Evolutionary conservation across 371 early-diverging fungal genomes (phyloP).

Genomic region (Amoeboaphelidium protococcarum): DNA sequence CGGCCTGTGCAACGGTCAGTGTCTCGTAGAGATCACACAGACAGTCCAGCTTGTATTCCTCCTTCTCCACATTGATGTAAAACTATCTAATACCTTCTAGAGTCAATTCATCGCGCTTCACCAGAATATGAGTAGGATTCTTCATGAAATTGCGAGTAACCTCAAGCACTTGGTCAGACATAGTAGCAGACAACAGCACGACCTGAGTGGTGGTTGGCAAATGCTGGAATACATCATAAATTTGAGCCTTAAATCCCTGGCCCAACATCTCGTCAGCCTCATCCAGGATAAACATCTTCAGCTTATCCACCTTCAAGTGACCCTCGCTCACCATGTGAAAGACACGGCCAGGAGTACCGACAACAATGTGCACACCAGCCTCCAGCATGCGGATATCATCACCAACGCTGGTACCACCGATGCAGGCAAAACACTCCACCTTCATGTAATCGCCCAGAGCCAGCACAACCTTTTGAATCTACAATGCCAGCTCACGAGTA

Average conservation of each 20-base stretch:
- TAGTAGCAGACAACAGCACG: slow-evolving; percentile 91
- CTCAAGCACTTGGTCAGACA: slow-evolving; percentile 90
- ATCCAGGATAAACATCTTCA: slow-evolving; percentile 94
- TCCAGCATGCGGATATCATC: slow-evolving; percentile 76
- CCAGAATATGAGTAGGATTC: slow-evolving; percentile 90
- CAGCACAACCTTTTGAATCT: slow-evolving; percentile 77
- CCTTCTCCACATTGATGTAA: slow-evolving; percentile 87
- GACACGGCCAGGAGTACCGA: slow-evolving; percentile 98
- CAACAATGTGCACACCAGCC: slow-evolving; percentile 51
- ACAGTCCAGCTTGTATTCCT: slow-evolving; percentile 89
- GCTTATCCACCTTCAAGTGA: slow-evolving; percentile 49
- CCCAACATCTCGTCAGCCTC: slow-evolving; percentile 99
- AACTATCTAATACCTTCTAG: slow-evolving; percentile 99
- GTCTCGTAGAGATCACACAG: slow-evolving; percentile 90
- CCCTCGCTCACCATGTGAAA: slow-evolving; percentile 92
- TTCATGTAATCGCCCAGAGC: slow-evolving; percentile 85
- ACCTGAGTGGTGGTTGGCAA: slow-evolving; percentile 86
- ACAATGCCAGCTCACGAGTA: slow-evolving; percentile 96
- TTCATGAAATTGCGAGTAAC: slow-evolving; percentile 91
- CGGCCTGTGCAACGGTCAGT: slow-evolving; percentile 86
- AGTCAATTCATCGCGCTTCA: slow-evolving; percentile 99
- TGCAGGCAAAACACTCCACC: slow-evolving; percentile 77
- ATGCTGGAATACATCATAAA: slow-evolving; percentile 86
- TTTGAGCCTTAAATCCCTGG: slow-evolving; percentile 94
- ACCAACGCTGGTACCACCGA: slow-evolving; percentile 80